A percentile compares a stretch with the other conserved stretches of the same genome.
Evolutionary conservation across 176 grass and related monocot genomes (phyloP).

Genomic region (Ampelocalamus luodianensis): DNA sequence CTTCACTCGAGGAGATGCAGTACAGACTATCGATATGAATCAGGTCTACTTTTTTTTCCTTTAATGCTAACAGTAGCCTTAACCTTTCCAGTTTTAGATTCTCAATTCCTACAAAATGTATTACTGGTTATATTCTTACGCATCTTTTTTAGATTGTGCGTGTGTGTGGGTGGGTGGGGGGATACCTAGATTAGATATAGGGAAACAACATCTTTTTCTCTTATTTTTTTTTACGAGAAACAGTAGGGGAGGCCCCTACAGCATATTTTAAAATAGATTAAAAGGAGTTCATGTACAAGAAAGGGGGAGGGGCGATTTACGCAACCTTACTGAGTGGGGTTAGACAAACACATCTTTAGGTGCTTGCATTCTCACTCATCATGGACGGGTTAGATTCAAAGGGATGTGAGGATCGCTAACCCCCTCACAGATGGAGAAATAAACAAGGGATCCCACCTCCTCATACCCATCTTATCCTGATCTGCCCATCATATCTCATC

Average conservation of each 20-base stretch:
- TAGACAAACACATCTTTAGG: not conserved
- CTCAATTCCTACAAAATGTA: not conserved
- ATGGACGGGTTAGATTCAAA: not conserved
- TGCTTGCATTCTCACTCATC: not conserved
- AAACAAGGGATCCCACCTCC: not conserved
- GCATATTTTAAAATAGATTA: not conserved
- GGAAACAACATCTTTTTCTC: not conserved
- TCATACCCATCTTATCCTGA: not conserved
- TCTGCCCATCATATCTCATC: not conserved
- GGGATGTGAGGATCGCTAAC: not conserved
- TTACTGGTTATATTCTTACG: not conserved
- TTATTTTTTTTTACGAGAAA: not conserved
- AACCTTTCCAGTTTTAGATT: not conserved
- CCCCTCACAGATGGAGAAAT: not conserved
- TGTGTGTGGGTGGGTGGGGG: too few relatives aligned
- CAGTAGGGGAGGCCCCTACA: not conserved
- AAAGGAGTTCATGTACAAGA: not conserved
- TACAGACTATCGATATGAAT: constrained; percentile 99
- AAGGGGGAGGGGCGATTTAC: not conserved
- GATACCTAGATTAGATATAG: too few relatives aligned
- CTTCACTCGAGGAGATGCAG: constrained; percentile 89
- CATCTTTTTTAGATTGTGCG: too few relatives aligned
- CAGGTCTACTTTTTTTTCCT: constrained; percentile 54
- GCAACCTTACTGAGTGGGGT: not conserved
- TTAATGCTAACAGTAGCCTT: not conserved